These are phyloP conservation scores for Tuber melanosporum DNA, from an alignment of 495 filamentous ascomycete species.

Conservation along the genomic window DNA sequence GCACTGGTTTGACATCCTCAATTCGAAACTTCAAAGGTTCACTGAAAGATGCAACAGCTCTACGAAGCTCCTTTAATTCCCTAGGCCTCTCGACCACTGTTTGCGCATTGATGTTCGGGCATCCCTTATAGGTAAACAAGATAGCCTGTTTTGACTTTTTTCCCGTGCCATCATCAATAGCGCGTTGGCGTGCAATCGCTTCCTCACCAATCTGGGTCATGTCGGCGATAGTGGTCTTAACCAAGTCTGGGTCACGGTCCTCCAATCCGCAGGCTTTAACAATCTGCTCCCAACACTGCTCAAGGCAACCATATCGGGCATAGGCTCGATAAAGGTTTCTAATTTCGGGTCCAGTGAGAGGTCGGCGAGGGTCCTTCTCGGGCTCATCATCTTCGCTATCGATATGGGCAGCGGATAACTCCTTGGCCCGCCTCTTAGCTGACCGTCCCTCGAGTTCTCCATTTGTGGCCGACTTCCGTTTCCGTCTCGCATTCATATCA, in stretches of 20 bases:
- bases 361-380: conserved; percentile 66
- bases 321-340: conserved; percentile 82
- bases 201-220: conserved; percentile 43
- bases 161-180: conserved; percentile 61
- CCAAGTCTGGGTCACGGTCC: conserved; percentile 68
- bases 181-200: conserved; percentile 35
- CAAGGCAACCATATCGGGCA: conserved; percentile 78
- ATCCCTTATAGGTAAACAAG: conserved; percentile 82
- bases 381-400: conserved; percentile 53
- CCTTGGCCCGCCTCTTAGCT: conserved; percentile 80
- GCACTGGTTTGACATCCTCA: conserved; percentile 80
- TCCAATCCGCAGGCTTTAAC: conserved; percentile 74
- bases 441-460: conserved; percentile 78
- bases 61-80: conserved; percentile 76
- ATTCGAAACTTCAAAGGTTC: conserved; percentile 69
- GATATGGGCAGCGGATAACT: conserved; percentile 54
- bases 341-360: conserved; percentile 82
- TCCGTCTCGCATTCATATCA: conserved; percentile 79
- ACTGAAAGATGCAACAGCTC: conserved; percentile 56
- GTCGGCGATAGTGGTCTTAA: conserved; percentile 57
- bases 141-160: conserved; percentile 98
- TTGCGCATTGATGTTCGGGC: conserved; percentile 89
- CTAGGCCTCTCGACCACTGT: conserved; percentile 82
- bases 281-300: conserved; percentile 77
- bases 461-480: conserved; percentile 59